Percentiles rank a stretch among this genome's conserved stretches.
phyloP scores from a whole-genome alignment of 371 early-diverging fungal species.

The Lichtheimia hyalospora region DNA sequence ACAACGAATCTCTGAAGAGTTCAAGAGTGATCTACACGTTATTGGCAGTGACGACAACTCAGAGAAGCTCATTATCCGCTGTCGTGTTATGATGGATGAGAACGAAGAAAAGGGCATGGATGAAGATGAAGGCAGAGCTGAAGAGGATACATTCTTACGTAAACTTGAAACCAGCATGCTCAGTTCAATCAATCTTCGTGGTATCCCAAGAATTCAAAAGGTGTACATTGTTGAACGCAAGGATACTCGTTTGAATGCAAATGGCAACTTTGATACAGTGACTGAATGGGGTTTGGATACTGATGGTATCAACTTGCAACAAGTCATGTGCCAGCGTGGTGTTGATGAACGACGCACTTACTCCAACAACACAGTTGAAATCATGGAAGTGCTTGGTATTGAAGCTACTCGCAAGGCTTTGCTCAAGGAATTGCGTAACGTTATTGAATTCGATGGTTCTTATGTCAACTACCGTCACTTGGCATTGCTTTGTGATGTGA shows the following conservation, averaged over 20 bases:
- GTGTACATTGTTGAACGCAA: conserved; percentile 92
- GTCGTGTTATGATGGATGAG: conserved; percentile 77
- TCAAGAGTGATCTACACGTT: conserved; percentile 74
- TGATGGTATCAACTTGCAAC: conserved; percentile 93
- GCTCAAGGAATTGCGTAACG: conserved; percentile 91
- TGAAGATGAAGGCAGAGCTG: conserved; percentile 64
- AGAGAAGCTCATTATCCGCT: conserved; percentile 86
- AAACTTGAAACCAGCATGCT: conserved; percentile 86
- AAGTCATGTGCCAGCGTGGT: conserved; percentile 85
- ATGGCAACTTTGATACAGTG: conserved; percentile 70
- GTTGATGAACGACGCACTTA: conserved; percentile 84
- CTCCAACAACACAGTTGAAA: conserved; percentile 95
- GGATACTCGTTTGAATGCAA: conserved; percentile 45
- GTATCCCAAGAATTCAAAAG: conserved; percentile 87
- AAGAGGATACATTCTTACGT: conserved; percentile 91
- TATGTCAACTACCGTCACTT: conserved; percentile 99
- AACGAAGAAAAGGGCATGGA: conserved; percentile 63
- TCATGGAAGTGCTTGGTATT: conserved; percentile 95
- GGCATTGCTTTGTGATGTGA: conserved; percentile 95
- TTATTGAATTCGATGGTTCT: conserved; percentile 98
- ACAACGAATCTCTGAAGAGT: conserved; percentile 73
- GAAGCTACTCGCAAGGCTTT: conserved; percentile 96
- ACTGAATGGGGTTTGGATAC: conserved; percentile 94
- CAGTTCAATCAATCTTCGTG: conserved; percentile 85
- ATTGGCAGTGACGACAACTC: conserved; percentile 95